Evolutionary conservation across 169 alveolate genomes (phyloP).

Genomic region (Cryptosporidium canis): DNA sequence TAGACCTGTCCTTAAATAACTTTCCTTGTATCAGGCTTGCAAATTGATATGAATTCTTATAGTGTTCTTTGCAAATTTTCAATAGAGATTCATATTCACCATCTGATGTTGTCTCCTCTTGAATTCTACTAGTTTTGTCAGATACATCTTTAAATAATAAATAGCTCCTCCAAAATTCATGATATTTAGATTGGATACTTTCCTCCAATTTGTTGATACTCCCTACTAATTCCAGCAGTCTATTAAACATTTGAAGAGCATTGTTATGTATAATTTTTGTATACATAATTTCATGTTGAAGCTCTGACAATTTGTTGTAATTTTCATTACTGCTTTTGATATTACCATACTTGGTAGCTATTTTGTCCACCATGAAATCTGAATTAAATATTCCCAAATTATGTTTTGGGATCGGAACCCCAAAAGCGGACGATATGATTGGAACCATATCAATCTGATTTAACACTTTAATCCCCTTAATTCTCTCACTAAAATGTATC

Average conservation of each 20-base stretch:
- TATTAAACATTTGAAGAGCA: slow-evolving; percentile 45
- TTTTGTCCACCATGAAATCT: neutral
- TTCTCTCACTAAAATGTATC: neutral
- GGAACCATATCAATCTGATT: slow-evolving; percentile 55
- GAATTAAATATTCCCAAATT: slow-evolving; percentile 28
- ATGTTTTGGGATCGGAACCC: slow-evolving; percentile 42
- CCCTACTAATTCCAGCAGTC: neutral
- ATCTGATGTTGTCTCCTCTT: neutral
- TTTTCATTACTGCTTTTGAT: neutral
- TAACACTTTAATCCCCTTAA: neutral
- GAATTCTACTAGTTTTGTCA: neutral
- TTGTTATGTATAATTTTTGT: slow-evolving; percentile 47
- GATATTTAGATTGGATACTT: neutral
- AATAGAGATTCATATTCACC: neutral
- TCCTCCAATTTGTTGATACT: neutral
- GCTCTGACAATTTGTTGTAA: neutral
- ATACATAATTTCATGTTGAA: neutral
- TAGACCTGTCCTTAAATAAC: slow-evolving; percentile 6
- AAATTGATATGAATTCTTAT: neutral
- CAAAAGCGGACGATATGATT: slow-evolving; percentile 12
- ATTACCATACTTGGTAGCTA: neutral
- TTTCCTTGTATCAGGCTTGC: neutral
- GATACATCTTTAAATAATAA: neutral
- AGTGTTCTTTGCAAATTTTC: neutral
- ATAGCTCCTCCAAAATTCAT: neutral